These are phyloP conservation scores for Porcisia deanei DNA, from an alignment of 208 protist genomes.

Conservation along the genomic window DNA sequence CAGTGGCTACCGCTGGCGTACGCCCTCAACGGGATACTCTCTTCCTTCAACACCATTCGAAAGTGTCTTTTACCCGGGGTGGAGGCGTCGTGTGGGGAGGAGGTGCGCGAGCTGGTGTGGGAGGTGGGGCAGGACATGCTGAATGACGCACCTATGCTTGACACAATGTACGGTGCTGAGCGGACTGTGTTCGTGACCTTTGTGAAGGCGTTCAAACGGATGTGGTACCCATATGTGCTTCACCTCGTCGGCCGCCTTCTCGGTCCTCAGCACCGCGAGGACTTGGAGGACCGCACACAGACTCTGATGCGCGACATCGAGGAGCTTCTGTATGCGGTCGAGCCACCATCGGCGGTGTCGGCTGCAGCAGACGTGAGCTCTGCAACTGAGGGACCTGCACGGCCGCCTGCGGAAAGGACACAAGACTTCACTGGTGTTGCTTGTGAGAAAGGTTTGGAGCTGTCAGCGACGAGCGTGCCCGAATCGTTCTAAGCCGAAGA, in stretches of 20 bases:
- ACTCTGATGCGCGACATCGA: conserved; percentile 27
- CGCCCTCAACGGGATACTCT: conserved; percentile 76
- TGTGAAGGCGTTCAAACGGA: conserved; percentile 54
- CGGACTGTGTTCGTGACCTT: conserved; percentile 47
- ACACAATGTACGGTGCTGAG: conserved; percentile 59
- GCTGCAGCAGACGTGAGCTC: neutral
- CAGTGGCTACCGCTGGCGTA: conserved; percentile 83
- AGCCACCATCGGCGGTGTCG: conserved; percentile 3
- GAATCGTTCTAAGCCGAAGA: neutral
- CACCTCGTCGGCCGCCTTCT: conserved; percentile 48
- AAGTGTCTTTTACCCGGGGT: conserved; percentile 69
- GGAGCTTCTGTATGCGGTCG: conserved; percentile 16
- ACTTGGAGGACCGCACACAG: conserved; percentile 37
- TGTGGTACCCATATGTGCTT: conserved; percentile 72
- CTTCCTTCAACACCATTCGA: conserved; percentile 75
- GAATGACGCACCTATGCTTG: conserved; percentile 51
- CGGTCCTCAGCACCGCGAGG: conserved; percentile 51
- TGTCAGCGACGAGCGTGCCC: neutral
- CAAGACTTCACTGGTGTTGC: neutral
- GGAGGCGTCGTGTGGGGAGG: conserved; percentile 43
- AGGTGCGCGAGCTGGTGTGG: conserved; percentile 48
- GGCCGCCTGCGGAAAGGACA: neutral
- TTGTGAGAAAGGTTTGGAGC: neutral
- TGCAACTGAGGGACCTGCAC: neutral
- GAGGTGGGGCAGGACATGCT: conserved; percentile 62